Evolutionary conservation across 495 filamentous ascomycete genomes (phyloP).

Genomic region (Aspergillus hancockii): DNA sequence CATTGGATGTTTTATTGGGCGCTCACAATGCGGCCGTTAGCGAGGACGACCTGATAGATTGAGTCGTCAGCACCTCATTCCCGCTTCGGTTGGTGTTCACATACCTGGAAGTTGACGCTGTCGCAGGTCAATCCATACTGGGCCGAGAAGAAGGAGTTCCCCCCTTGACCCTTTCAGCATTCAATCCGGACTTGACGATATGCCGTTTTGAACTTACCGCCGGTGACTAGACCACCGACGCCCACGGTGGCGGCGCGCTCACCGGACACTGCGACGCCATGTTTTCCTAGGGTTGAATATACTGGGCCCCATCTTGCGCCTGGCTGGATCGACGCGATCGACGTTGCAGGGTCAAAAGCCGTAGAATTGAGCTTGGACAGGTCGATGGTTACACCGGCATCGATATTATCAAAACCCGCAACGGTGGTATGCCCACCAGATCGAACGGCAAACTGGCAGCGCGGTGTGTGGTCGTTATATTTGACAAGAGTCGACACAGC

Average conservation of each 20-base stretch:
- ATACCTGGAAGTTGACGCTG: constrained; percentile 47
- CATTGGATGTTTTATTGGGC: constrained; percentile 40
- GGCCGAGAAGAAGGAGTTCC: constrained; percentile 42
- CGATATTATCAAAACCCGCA: constrained; percentile 38
- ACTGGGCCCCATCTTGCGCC: constrained; percentile 49
- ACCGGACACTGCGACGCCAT: constrained; percentile 37
- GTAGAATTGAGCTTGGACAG: constrained; percentile 44
- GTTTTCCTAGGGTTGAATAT: constrained; percentile 35
- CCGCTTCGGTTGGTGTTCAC: no score
- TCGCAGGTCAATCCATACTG: constrained; percentile 48
- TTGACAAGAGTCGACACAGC: constrained; percentile 30
- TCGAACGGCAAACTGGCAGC: constrained; percentile 48
- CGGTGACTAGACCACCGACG: constrained; percentile 43
- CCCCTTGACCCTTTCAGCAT: constrained; percentile 31
- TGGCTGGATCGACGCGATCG: constrained; percentile 40
- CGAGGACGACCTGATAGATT: constrained; percentile 45
- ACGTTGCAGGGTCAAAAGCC: constrained; percentile 36
- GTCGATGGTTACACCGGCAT: constrained; percentile 53
- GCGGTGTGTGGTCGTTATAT: constrained; percentile 11
- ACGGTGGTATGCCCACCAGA: constrained; percentile 50
- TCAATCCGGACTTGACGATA: background rate
- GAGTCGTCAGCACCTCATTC: background rate
- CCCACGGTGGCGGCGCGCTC: constrained; percentile 44
- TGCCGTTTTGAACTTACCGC: constrained; percentile 22
- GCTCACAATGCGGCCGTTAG: constrained; percentile 47